These are phyloP conservation scores for Capronia americana DNA, from an alignment of 2,329 filamentous ascomycete species.

Conservation along the genomic window DNA sequence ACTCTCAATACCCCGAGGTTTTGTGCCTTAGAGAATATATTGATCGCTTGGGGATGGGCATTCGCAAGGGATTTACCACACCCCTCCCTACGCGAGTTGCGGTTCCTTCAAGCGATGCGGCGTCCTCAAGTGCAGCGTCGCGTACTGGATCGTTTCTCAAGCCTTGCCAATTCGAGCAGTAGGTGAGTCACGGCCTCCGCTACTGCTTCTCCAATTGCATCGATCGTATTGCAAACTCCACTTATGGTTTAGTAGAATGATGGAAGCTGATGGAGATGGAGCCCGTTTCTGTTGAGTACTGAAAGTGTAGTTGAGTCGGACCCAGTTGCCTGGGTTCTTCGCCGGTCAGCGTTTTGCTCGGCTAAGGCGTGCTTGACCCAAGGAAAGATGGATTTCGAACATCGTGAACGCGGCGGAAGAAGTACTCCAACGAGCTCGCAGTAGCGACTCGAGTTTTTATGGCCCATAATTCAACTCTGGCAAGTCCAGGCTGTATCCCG, in stretches of 20 bases:
- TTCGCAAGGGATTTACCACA: no score
- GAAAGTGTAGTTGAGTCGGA: background rate
- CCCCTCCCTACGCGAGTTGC: background rate
- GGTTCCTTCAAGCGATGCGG: background rate
- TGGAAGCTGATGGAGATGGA: background rate
- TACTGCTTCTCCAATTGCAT: background rate
- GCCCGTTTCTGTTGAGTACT: background rate
- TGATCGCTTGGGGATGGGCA: background rate
- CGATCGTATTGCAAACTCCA: conserved; percentile 7
- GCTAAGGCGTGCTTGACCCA: background rate
- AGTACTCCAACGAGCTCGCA: background rate
- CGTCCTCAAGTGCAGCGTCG: background rate
- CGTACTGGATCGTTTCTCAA: background rate
- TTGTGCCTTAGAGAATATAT: background rate
- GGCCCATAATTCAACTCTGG: background rate
- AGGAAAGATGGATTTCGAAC: background rate
- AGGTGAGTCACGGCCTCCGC: background rate
- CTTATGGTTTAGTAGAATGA: background rate
- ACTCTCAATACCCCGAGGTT: background rate
- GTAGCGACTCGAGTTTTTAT: background rate
- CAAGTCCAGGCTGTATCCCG: background rate
- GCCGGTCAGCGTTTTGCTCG: background rate
- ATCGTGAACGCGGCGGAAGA: background rate
- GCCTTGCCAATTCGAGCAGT: background rate
- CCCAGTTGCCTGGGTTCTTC: no score